Percentiles rank a stretch among this genome's conserved stretches.
These are phyloP conservation scores for Podosphaera leucotricha DNA, from an alignment of 2,329 filamentous ascomycete genomes.

Conservation along the genomic window DNA sequence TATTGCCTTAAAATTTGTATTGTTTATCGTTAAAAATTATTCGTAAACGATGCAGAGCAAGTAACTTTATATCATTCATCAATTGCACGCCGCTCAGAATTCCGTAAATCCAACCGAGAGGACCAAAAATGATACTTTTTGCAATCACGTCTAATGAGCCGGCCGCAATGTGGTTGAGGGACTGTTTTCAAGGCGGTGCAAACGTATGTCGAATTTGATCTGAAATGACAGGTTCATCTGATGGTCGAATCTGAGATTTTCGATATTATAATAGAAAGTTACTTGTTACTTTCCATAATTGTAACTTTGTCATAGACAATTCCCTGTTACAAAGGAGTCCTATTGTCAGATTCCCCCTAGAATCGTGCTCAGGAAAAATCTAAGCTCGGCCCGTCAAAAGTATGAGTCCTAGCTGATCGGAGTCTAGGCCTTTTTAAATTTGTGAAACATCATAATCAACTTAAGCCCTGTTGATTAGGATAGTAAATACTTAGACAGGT, in stretches of 20 bases:
- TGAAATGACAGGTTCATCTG: background rate
- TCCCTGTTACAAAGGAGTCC: too few relatives aligned
- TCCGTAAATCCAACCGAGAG: too few relatives aligned
- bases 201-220: background rate
- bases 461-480: too few relatives aligned
- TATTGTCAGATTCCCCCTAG: too few relatives aligned
- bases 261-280: background rate
- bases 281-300: background rate
- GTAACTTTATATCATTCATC: background rate
- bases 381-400: too few relatives aligned
- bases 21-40: background rate
- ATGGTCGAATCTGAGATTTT: background rate
- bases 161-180: background rate
- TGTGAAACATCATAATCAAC: too few relatives aligned
- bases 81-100: background rate
- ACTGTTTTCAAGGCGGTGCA: background rate
- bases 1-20: background rate
- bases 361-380: too few relatives aligned
- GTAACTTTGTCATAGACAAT: too few relatives aligned
- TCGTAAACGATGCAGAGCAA: background rate
- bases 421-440: too few relatives aligned
- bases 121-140: background rate
- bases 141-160: background rate
- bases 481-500: too few relatives aligned
- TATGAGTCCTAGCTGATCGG: too few relatives aligned